Evolutionary conservation across 2,329 filamentous ascomycete genomes (phyloP), one percentile per base, ranked within the genome.

Genomic region (Beauveria varroae): DNA sequence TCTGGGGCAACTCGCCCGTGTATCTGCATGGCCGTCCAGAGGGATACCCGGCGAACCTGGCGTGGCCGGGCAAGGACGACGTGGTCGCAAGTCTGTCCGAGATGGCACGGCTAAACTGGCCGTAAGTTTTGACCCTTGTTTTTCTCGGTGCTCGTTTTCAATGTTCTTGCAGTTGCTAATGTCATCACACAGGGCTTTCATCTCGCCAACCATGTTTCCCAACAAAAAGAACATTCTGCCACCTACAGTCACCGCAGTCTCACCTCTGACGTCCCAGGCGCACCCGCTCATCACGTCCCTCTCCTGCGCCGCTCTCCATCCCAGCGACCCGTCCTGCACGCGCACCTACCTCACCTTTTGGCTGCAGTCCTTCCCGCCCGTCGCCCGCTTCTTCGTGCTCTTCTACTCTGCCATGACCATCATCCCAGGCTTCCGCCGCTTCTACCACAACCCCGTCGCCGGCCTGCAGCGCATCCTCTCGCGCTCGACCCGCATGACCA

Each of bases 271-370:
- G 1, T 87, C 89, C 1, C 84, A 89, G 30, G 93, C 93, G 0
- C 93, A 98, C 70, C 93, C 93, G 1, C 86, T 91, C 47, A 93
- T 96, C 72, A 87, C 84, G 10, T 88, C 87, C 28, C 84, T 97
- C 22, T 93, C 91, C 49, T 99, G 95, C 75, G 93, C 93, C 1
- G 82, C 93, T 2, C 84, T 98, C 2, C 93, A 99, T 71, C 93
- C 93, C 0, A 81, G 84, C 20, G 90, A 96, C 68, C 93, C 93
- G 1, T 96, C 90, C 20, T 99, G 93, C 73, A 82, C 88, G 43
- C 89, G 90, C 34, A 96, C 91, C 3, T 96, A 93, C 72, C 77
- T 97, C 51, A 90, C 90, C 63, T 96, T 95, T 75, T 93, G 90
- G 84, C 85, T 96, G 62, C 84, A 85, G 60, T 88, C 91, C 1